Base-by-base conservation (phyloP, 176 grass and related monocot genomes). In the Rhipidocladum racemiflorum region DNA sequence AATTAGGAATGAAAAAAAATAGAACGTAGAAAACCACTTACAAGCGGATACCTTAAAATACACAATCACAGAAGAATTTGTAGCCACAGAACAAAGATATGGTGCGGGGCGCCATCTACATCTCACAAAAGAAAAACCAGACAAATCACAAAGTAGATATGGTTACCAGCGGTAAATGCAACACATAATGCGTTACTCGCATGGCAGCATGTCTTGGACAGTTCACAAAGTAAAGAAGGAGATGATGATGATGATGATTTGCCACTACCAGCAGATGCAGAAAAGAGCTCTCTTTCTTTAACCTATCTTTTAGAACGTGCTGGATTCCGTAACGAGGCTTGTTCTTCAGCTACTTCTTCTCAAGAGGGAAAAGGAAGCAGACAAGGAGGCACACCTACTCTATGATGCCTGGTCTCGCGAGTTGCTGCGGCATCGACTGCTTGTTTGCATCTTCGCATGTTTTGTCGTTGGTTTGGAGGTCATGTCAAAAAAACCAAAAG, bases 361-460 rank as follows among this genome's bases (percentile, higher is more conserved):
- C 74, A 50, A 4, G 40, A 4, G 64, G 53, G 17, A 16, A 23
- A 55, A 51, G 36, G 6, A 39, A 34, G 4, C 13, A 21, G 36
- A 69, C 27, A 48, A 63, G 72, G 48, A 56, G 56, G 43, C 54
- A 73, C 15, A 10, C 63, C 20, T 56, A 48, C 59, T 57, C 15
- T 46, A 1, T n/a, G 9, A 74, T 27, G 68, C 20, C 23, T 43
- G 18, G 25, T 5, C 17, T 29, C n/a, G 21, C 0, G 10, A 38
- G 77, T 59, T 57, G 67, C 24, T 30, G 48, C 28, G 46, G 44
- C 83, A 29, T 70, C 20, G 29, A 45, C 18, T 20, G 24, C 14
- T 72, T 46, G n/a, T 56, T 67, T 14, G 16, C 40, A 80, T 80
- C 17, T 21, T 81, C 54, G 55, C 77, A 62, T 71, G 77, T 57